A percentile compares a stretch with the other conserved stretches of the same genome.
Evolutionary conservation across 164 flowering plant genomes (phyloP).

Genomic region (Litsea cubeba): DNA sequence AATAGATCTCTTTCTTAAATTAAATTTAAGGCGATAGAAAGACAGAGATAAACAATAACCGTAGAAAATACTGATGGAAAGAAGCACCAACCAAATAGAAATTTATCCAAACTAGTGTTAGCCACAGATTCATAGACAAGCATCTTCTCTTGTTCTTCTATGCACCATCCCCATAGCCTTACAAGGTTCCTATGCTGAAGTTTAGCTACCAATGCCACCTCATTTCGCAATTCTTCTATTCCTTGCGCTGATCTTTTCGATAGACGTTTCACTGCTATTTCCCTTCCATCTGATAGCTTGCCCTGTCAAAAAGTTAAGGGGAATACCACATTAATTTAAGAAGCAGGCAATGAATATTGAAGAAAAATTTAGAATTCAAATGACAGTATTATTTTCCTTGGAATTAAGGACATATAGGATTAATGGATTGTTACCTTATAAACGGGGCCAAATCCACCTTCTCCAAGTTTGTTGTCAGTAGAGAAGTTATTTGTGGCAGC

Average conservation of each 20-base stretch:
- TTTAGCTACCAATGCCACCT: conserved; percentile 15
- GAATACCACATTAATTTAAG: background rate
- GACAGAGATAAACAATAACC: background rate
- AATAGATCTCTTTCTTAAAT: background rate
- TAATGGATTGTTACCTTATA: conserved; percentile 4
- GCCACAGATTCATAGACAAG: conserved; percentile 30
- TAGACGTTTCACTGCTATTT: conserved; percentile 24
- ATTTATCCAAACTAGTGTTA: conserved; percentile 27
- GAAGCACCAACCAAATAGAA: conserved; percentile 21
- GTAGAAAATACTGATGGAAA: no score
- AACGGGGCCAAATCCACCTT: conserved; percentile 14
- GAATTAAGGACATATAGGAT: no score
- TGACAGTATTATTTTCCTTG: no score
- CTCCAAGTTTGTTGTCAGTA: conserved; percentile 5
- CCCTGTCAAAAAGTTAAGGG: conserved; percentile 14
- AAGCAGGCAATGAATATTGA: no score
- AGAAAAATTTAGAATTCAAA: no score
- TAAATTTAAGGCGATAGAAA: background rate
- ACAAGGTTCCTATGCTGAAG: conserved; percentile 32
- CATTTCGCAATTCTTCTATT: conserved; percentile 15
- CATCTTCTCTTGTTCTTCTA: conserved; percentile 21
- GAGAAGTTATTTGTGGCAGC: conserved; percentile 9
- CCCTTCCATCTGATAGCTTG: conserved; percentile 14
- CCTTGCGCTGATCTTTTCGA: conserved; percentile 18
- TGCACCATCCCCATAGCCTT: conserved; percentile 24